A percentile compares a stretch with the other conserved stretches of the same genome.
Evolutionary conservation across 495 filamentous ascomycete species (phyloP).

Genomic region (Lasiosphaeris hirsuta): DNA sequence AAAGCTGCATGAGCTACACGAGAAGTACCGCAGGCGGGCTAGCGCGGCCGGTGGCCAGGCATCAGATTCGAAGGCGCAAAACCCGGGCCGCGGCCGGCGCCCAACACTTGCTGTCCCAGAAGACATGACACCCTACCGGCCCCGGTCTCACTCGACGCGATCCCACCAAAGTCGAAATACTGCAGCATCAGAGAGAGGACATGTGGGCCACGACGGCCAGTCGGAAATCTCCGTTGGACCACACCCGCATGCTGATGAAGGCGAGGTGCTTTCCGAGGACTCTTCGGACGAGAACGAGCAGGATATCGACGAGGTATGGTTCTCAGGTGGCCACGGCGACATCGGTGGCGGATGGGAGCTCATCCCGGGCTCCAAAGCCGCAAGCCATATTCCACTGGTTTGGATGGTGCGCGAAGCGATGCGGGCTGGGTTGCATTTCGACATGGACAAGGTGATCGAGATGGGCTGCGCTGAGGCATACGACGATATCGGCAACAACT

Average conservation of each 20-base stretch:
- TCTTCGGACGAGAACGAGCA: conserved; percentile 60
- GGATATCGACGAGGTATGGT: conserved; percentile 83
- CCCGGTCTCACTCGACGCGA: conserved; percentile 37
- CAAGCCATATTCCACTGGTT: conserved; percentile 72
- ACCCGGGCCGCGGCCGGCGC: conserved; percentile 19
- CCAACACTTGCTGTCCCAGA: conserved; percentile 16
- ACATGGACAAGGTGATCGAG: conserved; percentile 61
- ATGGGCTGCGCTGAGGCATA: conserved; percentile 53
- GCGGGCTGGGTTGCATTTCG: conserved; percentile 68
- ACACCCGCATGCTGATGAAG: conserved; percentile 28
- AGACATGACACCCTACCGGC: conserved; percentile 41
- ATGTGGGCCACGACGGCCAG: conserved; percentile 18
- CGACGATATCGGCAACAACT: conserved; percentile 8
- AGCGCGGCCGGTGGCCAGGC: background rate
- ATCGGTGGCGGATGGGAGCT: conserved; percentile 83
- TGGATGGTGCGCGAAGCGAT: conserved; percentile 85
- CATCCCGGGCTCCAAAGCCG: conserved; percentile 50
- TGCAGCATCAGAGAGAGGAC: conserved; percentile 10
- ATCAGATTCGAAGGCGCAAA: background rate
- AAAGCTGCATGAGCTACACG: conserved; percentile 39
- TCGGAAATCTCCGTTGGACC: conserved; percentile 25
- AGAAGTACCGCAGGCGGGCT: conserved; percentile 33
- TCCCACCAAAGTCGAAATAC: conserved; percentile 13
- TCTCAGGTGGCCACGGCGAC: conserved; percentile 77
- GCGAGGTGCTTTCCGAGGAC: conserved; percentile 28